Conservation (phyloP, 192 early-diverging fungal species). For the Backusella macrospora region DNA sequence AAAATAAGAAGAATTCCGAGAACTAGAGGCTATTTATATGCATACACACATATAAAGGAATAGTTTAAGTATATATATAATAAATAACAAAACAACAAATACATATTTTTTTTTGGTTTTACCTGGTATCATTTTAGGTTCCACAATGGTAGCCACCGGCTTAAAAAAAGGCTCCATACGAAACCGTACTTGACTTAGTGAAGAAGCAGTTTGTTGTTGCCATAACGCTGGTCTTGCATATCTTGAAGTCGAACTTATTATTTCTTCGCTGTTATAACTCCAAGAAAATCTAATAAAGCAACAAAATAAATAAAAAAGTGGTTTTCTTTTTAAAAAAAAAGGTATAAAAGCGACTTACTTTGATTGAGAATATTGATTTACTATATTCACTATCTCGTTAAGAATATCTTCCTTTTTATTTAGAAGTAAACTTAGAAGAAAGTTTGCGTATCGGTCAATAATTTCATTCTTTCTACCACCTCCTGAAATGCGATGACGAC, state of each 20-base stretch:
- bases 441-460: not conserved
- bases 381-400: not conserved
- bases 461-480: not conserved
- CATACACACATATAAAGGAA: not conserved
- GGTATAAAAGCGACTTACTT: not conserved
- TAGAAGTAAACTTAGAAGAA: not conserved
- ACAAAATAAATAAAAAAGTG: not conserved
- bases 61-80: not conserved
- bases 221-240: not conserved
- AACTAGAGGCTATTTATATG: not conserved
- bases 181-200: conserved; percentile 64
- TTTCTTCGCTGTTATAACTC: not conserved
- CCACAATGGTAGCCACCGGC: not conserved
- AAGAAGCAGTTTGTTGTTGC: conserved; percentile 46
- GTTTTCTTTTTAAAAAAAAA: not conserved
- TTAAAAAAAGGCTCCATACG: conserved; percentile 28
- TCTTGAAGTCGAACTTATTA: not conserved
- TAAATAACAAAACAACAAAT: no score
- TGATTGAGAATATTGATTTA: not conserved
- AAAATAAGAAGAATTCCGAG: not conserved
- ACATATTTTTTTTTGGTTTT: not conserved
- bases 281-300: not conserved
- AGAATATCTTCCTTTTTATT: not conserved
- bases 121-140: not conserved
- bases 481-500: not conserved